Evolutionary conservation across 768 basidiomycete species (phyloP).

Genomic region (Psilocybe sp.): DNA sequence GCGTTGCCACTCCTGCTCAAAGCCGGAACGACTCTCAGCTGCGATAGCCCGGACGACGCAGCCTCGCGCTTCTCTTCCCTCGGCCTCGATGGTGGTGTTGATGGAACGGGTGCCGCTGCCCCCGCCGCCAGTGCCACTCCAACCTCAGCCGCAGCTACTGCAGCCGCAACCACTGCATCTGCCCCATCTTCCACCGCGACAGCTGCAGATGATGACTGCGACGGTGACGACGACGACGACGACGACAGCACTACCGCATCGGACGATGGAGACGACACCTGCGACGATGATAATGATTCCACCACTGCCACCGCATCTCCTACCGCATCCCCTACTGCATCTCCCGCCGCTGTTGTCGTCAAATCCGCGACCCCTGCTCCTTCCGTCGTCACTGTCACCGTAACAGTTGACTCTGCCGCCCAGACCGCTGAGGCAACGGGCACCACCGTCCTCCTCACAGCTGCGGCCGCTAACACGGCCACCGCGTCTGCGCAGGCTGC

Average conservation of each 20-base stretch:
- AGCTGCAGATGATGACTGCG: constrained; percentile 11
- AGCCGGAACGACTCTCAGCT: constrained; percentile 42
- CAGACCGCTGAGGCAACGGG: background rate
- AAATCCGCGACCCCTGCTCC: background rate
- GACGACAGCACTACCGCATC: constrained; percentile 11
- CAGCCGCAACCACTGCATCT: constrained; percentile 4
- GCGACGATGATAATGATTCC: constrained; percentile 9
- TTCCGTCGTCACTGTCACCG: background rate
- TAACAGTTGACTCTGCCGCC: background rate
- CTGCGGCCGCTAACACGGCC: constrained; percentile 1
- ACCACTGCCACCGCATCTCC: constrained; percentile 1
- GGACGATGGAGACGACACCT: constrained; percentile 11
- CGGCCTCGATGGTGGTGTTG: constrained; percentile 42
- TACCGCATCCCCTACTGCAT: background rate
- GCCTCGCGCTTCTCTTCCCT: constrained; percentile 35
- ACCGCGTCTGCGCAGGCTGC: constrained; percentile 9
- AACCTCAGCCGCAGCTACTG: background rate
- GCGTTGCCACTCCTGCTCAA: constrained; percentile 49
- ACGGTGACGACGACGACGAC: constrained; percentile 11
- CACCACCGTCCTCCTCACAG: constrained; percentile 4
- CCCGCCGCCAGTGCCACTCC: background rate
- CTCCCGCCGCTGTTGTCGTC: background rate
- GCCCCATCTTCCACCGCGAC: constrained; percentile 1
- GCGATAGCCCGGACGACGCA: constrained; percentile 39
- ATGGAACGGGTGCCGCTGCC: constrained; percentile 21